Conservation (phyloP, 1,284 basidiomycete species). For the Microbotryum silenes-acaulis region DNA sequence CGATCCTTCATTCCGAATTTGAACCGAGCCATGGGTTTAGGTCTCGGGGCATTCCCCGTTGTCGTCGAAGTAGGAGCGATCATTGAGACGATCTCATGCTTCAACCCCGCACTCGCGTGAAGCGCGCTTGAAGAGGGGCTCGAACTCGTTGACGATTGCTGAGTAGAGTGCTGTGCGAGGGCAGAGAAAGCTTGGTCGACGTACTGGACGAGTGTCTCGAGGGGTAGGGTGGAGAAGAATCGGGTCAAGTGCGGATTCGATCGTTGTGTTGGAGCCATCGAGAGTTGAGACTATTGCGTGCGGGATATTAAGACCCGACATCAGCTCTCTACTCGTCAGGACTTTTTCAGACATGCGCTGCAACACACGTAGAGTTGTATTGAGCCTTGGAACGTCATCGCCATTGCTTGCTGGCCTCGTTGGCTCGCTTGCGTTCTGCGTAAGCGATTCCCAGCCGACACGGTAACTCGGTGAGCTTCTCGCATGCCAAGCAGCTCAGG, state of each 20-base stretch:
- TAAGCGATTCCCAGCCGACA: too few relatives aligned
- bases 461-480: background rate
- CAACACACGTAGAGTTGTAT: slow-evolving; percentile 29
- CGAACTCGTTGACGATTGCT: too few relatives aligned
- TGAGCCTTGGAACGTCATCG: slow-evolving; percentile 23
- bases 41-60: too few relatives aligned
- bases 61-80: too few relatives aligned
- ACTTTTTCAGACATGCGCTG: background rate
- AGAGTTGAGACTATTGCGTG: slow-evolving; percentile 29
- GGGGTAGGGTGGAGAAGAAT: slow-evolving; percentile 26
- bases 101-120: background rate
- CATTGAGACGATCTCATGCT: background rate
- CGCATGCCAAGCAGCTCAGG: background rate
- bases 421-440: too few relatives aligned
- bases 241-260: slow-evolving; percentile 30
- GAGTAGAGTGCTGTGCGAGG: background rate
- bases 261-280: slow-evolving; percentile 35
- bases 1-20: slow-evolving; percentile 12
- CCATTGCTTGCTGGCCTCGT: slow-evolving; percentile 7
- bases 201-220: slow-evolving; percentile 9
- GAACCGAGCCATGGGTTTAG: slow-evolving; percentile 9
- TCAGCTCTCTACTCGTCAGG: background rate
- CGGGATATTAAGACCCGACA: too few relatives aligned
- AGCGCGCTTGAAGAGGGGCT: too few relatives aligned
- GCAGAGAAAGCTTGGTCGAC: slow-evolving; percentile 6